Evolutionary conservation across 352 stramenopile genomes (phyloP), one percentile per base, ranked within the genome.

Genomic region (Globisporangium canariense): DNA sequence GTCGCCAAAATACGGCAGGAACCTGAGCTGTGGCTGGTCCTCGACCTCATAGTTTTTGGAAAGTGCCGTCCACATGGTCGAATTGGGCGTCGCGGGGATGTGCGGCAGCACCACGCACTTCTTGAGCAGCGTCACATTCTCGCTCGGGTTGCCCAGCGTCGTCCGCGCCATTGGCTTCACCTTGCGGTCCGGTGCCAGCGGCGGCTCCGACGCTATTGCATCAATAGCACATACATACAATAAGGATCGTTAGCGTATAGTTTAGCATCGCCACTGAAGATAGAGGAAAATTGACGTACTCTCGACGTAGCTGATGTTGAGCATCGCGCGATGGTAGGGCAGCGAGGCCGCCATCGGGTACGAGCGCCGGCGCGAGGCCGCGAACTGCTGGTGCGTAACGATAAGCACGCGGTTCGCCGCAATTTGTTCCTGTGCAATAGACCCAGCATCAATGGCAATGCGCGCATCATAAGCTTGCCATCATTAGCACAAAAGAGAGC

Each of bases 1-100:
- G 52, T 90, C 81, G 7, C 79, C 81, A 73, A 89, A 89, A 66
- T 89, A 89, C 43, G 81, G 81, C 51, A 88, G 59, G 64, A 75
- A 85, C 58, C 84, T 82, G 57, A 91, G 79, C 58, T 91, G 72
- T 18, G 81, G 81, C 66, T 98, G 82, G 70, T 98, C 93, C 45
- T 96, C 87, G 16, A 91, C 83, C 32, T 84, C 71, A 67, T 90
- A 94, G 58, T 94, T 94, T 46, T 89, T 93, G 22, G 78, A 81
- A 32, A 97, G 66, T 9, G 79, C 80, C 38, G 84, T 93, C 84
- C 84, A 93, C 84, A 90, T 91, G 30, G 77, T 90, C 10, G 75
- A 70, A 22, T 68, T 80, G n/a, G 82, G 82, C 43, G 75, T 77
- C 3, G 71, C 63, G 7, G 74, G 78, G 3, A 91, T 65, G 40